These are phyloP conservation scores for Zea mays DNA, from an alignment of 176 grass and related monocot genomes.

Conservation along the genomic window Zm-B73-REFERENCE-NAM-5.0 NC_050101.1:8264501-8265000, in stretches of 20 bases:
- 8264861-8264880: background rate
- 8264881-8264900: conserved; percentile 59
- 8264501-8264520: conserved; percentile 50
- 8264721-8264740: background rate
- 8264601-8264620: background rate
- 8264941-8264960: no score
- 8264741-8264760: conserved; percentile 6
- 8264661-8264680: conserved; percentile 35
- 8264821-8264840: conserved; percentile 26
- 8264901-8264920: conserved; percentile 89
- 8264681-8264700: conserved; percentile 14
- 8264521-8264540: conserved; percentile 42
- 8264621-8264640: conserved; percentile 9
- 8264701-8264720: conserved; percentile 1
- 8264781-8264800: background rate
- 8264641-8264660: background rate
- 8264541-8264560: conserved; percentile 34
- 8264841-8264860: conserved; percentile 31
- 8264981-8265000: background rate
- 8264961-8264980: background rate
- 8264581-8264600: background rate
- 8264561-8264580: background rate
- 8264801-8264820: conserved; percentile 19
- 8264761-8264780: conserved; percentile 34
- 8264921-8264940: background rate